These are phyloP conservation scores for Hypoxylon sp. DNA, from an alignment of 2,329 filamentous ascomycete species.

Conservation along the genomic window DNA sequence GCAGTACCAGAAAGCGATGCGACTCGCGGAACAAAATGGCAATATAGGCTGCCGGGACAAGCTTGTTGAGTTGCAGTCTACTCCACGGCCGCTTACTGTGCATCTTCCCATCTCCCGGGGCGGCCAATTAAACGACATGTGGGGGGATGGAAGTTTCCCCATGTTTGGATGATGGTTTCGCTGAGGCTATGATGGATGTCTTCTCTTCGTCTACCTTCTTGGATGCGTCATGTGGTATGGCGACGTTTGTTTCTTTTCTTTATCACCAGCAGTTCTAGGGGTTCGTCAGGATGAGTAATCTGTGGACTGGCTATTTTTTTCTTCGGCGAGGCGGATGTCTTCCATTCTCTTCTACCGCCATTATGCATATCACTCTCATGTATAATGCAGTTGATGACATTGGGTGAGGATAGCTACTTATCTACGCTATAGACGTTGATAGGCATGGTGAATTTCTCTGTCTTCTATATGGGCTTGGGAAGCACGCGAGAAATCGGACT, in stretches of 20 bases:
- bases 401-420: no score
- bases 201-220: background rate
- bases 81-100: background rate
- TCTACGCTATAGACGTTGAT: no score
- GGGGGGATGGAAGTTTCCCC: background rate
- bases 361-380: background rate
- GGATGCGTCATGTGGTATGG: background rate
- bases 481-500: no score
- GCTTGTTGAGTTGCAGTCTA: constrained; percentile 15
- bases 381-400: no score
- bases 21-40: constrained; percentile 12
- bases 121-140: background rate
- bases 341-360: background rate
- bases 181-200: background rate
- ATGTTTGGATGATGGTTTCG: background rate
- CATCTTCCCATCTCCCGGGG: background rate
- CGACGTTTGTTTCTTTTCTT: background rate
- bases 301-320: background rate
- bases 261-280: background rate
- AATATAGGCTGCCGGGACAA: constrained; percentile 23
- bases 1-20: constrained; percentile 20
- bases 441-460: no score
- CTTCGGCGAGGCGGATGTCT: background rate
- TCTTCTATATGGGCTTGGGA: no score
- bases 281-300: no score